Percentiles rank a stretch among this genome's conserved stretches.
phyloP scores from a whole-genome alignment of 805 yeast species.

The Zygotorulaspora florentina region DNA sequence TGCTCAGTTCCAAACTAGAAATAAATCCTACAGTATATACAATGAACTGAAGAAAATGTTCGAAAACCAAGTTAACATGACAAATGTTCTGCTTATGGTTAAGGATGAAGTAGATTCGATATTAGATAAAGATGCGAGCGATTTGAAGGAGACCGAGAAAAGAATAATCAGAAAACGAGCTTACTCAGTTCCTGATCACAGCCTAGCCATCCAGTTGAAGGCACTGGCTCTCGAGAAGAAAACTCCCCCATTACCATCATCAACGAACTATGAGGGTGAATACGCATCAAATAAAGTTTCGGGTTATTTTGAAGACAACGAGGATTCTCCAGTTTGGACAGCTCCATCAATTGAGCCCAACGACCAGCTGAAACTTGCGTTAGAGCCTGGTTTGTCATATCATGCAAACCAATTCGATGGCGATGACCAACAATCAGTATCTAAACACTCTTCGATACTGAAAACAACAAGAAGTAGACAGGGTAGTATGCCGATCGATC shows the following conservation, averaged over 20 bases:
- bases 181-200: slow-evolving; percentile 27
- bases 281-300: slow-evolving; percentile 4
- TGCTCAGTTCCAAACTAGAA: slow-evolving; percentile 39
- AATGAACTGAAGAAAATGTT: slow-evolving; percentile 35
- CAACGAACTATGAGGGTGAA: not conserved
- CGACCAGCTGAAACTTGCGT: slow-evolving; percentile 36
- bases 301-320: slow-evolving; percentile 19
- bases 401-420: slow-evolving; percentile 9
- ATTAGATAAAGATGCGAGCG: slow-evolving; percentile 21
- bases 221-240: slow-evolving; percentile 5
- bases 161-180: slow-evolving; percentile 31
- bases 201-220: slow-evolving; percentile 4
- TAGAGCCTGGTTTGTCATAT: slow-evolving; percentile 10
- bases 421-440: slow-evolving; percentile 7
- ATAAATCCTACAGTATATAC: slow-evolving; percentile 39
- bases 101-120: slow-evolving; percentile 32
- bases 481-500: slow-evolving; percentile 2
- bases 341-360: slow-evolving; percentile 40
- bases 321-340: slow-evolving; percentile 35
- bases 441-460: slow-evolving; percentile 4
- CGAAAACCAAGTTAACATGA: slow-evolving; percentile 38
- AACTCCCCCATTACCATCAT: slow-evolving; percentile 1
- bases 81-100: slow-evolving; percentile 38
- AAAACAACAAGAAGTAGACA: slow-evolving; percentile 2
- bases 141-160: slow-evolving; percentile 14